These are phyloP conservation scores for Lepidium didymum DNA, from an alignment of 345 rosid genomes.

Conservation along the genomic window DNA sequence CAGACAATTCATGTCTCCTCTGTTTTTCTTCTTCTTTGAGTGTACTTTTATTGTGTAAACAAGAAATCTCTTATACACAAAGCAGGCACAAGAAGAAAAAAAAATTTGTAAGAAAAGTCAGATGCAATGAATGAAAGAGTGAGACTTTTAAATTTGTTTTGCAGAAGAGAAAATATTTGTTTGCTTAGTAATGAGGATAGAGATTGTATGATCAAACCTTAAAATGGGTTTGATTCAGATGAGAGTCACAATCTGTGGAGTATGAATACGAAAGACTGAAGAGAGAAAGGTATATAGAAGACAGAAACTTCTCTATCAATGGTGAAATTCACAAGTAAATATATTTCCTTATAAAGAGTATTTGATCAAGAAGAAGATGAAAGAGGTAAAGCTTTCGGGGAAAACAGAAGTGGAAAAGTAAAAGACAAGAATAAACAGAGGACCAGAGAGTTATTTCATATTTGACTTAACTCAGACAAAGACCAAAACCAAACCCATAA, in stretches of 20 bases:
- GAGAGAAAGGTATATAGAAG: not conserved
- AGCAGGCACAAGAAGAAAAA: not conserved
- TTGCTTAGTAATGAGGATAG: not conserved
- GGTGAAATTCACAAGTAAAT: not conserved
- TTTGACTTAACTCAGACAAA: conserved; percentile 3
- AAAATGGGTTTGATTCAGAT: not conserved
- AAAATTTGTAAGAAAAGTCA: not conserved
- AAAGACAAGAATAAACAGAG: not conserved
- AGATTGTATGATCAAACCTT: conserved; percentile 2
- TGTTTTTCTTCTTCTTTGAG: not conserved
- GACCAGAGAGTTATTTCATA: conserved; percentile 6
- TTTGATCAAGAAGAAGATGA: not conserved
- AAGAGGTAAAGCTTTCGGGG: not conserved
- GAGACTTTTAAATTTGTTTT: not conserved
- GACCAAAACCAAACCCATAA: not conserved
- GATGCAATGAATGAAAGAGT: conserved; percentile 10
- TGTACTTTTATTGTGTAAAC: not conserved
- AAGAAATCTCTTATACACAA: not conserved
- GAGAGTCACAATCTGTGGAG: conserved; percentile 6
- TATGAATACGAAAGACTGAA: conserved; percentile 8
- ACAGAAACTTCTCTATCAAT: not conserved
- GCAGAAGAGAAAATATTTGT: not conserved
- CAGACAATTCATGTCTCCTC: conserved; percentile 21
- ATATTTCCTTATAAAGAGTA: not conserved
- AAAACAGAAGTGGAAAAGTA: not conserved